phyloP scores from a whole-genome alignment of 768 basidiomycete genomes.

The Hysterangium stoloniferum region DNA sequence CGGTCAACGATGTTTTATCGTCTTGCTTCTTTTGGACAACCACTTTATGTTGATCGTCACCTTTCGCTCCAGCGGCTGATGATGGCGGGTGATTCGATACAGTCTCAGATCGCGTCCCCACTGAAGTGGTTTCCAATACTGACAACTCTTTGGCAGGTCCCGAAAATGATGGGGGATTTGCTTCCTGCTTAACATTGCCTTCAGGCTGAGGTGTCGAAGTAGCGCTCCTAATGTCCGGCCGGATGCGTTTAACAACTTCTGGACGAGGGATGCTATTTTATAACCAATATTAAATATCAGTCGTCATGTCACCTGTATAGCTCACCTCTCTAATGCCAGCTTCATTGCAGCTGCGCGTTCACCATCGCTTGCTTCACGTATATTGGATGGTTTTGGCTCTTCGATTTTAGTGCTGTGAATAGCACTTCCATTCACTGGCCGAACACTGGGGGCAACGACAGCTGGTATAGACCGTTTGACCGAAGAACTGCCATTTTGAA shows the following conservation, averaged over 20 bases:
- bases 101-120: no score
- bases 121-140: not conserved
- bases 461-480: not conserved
- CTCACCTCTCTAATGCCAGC: constrained; percentile 60
- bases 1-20: no score
- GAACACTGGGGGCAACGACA: constrained; percentile 12
- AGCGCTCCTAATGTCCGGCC: constrained; percentile 13
- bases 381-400: constrained; percentile 25
- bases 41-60: not conserved
- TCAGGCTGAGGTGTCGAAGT: constrained; percentile 3
- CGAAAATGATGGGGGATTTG: not conserved
- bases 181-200: not conserved
- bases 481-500: not conserved
- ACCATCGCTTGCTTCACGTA: constrained; percentile 8
- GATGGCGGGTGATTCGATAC: no score
- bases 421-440: constrained; percentile 24
- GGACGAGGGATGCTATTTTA: constrained; percentile 68
- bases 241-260: constrained; percentile 65
- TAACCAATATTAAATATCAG: constrained; percentile 12
- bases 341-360: constrained; percentile 31
- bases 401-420: constrained; percentile 23
- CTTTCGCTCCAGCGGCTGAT: constrained; percentile 12
- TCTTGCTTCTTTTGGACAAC: no score
- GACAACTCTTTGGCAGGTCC: not conserved
- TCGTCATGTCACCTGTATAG: constrained; percentile 2